Evolutionary conservation across 441 rosid genomes (phyloP).

Genomic region (Adansonia gregorii): DNA sequence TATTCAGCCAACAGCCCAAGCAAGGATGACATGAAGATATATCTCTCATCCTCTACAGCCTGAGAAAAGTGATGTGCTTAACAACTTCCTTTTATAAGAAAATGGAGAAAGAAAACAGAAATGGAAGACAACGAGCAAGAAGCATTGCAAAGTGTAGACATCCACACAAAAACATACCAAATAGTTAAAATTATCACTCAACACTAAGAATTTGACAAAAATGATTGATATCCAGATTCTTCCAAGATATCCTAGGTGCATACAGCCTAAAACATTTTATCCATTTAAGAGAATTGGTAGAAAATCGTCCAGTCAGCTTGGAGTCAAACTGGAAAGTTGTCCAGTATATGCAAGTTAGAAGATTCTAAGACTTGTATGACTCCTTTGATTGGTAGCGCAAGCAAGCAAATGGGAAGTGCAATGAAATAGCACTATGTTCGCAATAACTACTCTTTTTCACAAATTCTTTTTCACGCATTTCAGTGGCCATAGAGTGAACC

Average conservation of each 20-base stretch:
- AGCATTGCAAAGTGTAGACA: background rate
- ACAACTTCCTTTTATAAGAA: slow-evolving; percentile 5
- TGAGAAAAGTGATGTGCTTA: slow-evolving; percentile 35
- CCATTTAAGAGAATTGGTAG: background rate
- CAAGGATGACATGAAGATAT: slow-evolving; percentile 80
- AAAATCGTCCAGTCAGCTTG: background rate
- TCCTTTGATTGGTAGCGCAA: background rate
- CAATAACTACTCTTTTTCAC: slow-evolving; percentile 12
- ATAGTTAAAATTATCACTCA: slow-evolving; percentile 10
- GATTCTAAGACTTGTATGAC: slow-evolving; percentile 1
- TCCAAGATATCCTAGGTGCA: background rate
- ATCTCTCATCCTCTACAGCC: slow-evolving; percentile 86
- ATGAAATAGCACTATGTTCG: background rate
- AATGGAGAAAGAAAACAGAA: background rate
- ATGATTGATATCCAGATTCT: slow-evolving; percentile 3
- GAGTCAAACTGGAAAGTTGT: slow-evolving; percentile 4
- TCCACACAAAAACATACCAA: background rate
- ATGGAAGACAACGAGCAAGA: background rate
- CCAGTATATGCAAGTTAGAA: background rate
- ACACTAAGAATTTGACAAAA: slow-evolving; percentile 7
- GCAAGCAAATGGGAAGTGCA: background rate
- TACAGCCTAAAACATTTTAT: background rate
- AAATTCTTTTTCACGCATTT: background rate
- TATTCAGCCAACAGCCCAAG: slow-evolving; percentile 85
- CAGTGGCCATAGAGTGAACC: background rate